Base-by-base conservation (phyloP, 2,329 filamentous ascomycete species). In the Colletotrichum eleusines region DNA sequence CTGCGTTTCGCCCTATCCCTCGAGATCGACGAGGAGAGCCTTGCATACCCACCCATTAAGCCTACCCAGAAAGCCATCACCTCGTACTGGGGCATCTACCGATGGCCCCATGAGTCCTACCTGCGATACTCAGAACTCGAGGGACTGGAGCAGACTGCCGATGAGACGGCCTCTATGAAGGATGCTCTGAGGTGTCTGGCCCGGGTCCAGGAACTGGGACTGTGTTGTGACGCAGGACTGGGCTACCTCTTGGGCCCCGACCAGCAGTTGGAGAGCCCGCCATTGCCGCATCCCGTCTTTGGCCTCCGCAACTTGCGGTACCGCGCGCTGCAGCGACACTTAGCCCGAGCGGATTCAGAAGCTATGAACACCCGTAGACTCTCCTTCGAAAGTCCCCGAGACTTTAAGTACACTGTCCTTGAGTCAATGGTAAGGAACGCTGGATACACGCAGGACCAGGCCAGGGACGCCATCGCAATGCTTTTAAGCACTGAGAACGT, bases 201-300 rank as follows among this genome's bases (percentile, higher is more conserved):
- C 2, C 83, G 84, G 11, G 86, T 91, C 3, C 84, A 82, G 44
- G 89, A 92, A 71, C 83, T 94, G n/a, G 91, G 88, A 0, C 79
- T 94, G 4, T 92, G 89, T 23, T 85, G 92, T 50, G 89, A 92
- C 75, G 90, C 86, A 66, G 90, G 91, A 12, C 82, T 93, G 46
- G 91, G 91, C 14, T 93, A 90, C 84, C 83, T 93, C 14, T 81
- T 82, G 57, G 90, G 90, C 0, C 88, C 90, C 1, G 90, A 92
- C 76, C 80, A 84, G 23, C 85, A 85, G 55, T 81, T 81, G 7
- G 81, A 86, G 26, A 81, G 86, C 57, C 79, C 82, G 23, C 81
- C 80, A 1, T 70, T 73, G 42, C 77, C 73, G 7, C 77, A 79
- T 20, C 76, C 80, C 3, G 77, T 84, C n/a, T 84, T 84, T 70